Base-by-base conservation (phyloP, 805 yeast species). In the Schizosaccharomyces lindneri region DNA sequence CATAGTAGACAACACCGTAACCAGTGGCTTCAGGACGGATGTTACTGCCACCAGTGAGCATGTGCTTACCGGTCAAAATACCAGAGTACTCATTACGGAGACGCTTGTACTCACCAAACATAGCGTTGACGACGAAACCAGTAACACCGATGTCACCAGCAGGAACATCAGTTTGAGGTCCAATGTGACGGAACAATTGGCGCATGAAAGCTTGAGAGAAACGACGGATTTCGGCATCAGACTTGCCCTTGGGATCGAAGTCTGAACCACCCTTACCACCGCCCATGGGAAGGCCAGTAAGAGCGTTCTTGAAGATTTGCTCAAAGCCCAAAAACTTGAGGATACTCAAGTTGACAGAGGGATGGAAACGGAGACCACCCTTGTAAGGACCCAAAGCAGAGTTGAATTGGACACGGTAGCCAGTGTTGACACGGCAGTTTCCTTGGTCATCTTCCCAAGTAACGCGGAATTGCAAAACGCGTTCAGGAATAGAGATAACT, bases 191-290 rank as follows among this genome's bases (percentile, higher is more conserved):
- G 67, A 89, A 82, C 70, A 90, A 82, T 77, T 90, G 95, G 74
- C 87, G 79, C 95, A 90, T 90, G 81, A 90, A 90, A 61, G 96
- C 80, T 70, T 80, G 81, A 79, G 97, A 90, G 82, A 90, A 90
- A 75, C 95, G 83, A 80, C 98, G 84, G 77, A 90, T 90, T 79
- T 90, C 98, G 69, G 76, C 74, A 75, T 89, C 93, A 64, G 95
- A 80, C 76, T 83, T 85, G 72, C 90, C 95, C 81, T 90, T 90
- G 70, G 97, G 95, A 78, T 89, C 88, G 76, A 90, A 93, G 77
- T 90, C 96, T 64, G 95, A 79, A 74, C 98, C 98, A 81, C 98
- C 98, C 75, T 90, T 90, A 77, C 95, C 98, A 79, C 98, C 98
- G 74, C 98, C 98, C 85, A 90, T 89, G 81, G 83, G 81, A 69